These are phyloP conservation scores for Physcomitrellopsis africana DNA, from an alignment of 225 moss, liverwort and hornwort species.

Conservation along the genomic window DNA sequence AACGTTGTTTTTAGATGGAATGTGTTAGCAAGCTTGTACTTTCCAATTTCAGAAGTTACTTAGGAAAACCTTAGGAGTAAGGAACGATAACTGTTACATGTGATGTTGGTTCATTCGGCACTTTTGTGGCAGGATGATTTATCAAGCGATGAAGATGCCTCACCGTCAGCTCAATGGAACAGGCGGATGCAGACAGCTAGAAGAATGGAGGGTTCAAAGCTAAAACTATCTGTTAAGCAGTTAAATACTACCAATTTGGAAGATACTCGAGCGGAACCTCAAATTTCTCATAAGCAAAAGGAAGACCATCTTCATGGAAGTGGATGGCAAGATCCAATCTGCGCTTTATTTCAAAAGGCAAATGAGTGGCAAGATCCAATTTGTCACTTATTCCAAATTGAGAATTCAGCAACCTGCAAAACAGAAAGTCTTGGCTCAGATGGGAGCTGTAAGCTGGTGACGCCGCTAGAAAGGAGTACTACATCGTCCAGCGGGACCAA, in stretches of 20 bases:
- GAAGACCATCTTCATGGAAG: constrained; percentile 21
- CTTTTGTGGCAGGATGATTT: constrained; percentile 27
- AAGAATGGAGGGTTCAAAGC: constrained; percentile 27
- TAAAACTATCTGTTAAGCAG: constrained; percentile 19
- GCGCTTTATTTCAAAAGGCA: constrained; percentile 7
- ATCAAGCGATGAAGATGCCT: constrained; percentile 20
- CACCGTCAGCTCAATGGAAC: not conserved
- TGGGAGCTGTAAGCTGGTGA: constrained; percentile 13
- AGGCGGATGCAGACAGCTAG: constrained; percentile 24
- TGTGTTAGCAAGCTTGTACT: too few relatives aligned
- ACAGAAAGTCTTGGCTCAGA: constrained; percentile 10
- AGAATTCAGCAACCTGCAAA: constrained; percentile 5
- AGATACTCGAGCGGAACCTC: not conserved
- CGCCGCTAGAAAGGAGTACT: not conserved
- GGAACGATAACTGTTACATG: not conserved
- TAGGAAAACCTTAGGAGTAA: not conserved
- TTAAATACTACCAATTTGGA: constrained; percentile 29
- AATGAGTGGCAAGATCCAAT: constrained; percentile 39
- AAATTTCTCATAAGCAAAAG: not conserved
- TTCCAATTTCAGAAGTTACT: not conserved
- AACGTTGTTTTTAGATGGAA: too few relatives aligned
- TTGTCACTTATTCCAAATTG: constrained; percentile 25
- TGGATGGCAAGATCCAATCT: constrained; percentile 37
- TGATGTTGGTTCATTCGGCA: not conserved
- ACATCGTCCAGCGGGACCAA: not conserved